Evolutionary conservation across 768 basidiomycete species (phyloP), one percentile per base, ranked within the genome.

Genomic region (Cystofilobasidium capitatum): DNA sequence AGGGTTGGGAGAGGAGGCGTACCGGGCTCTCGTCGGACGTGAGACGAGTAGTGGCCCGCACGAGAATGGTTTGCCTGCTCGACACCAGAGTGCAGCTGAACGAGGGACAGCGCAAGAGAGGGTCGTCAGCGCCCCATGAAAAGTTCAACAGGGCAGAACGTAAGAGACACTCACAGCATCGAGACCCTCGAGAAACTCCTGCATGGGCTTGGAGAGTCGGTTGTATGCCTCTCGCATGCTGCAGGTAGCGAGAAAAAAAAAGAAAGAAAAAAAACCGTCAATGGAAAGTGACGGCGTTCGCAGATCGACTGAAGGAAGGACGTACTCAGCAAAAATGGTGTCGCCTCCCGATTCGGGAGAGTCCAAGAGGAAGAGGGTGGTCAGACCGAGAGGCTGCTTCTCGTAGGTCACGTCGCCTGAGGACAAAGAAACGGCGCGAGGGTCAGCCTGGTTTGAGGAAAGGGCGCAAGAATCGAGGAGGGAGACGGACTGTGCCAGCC

Each of bases 181-280:
- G 40, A 89, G 79, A 29, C 85, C 83, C 72, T 89, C 88, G 62
- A 91, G 80, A 76, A 89, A 90, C 55, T 79, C 81, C 74, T 89
- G 87, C 76, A 89, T 80, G 13, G 83, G 83, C 1, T 83, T 81
- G 73, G 88, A 89, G 66, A 89, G 79, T 45, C 85, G 86, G 3
- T 88, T 88, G 78, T 89, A 90, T n/a, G 90, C 80, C 5, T 87
- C 86, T 73, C 89, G 88, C 45, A 87, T 88, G 86, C n/a, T n/a
- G n/a, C n/a, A n/a, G n/a, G n/a, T n/a, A n/a, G n/a, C n/a, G n/a
- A n/a, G n/a, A n/a, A n/a, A n/a, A n/a, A n/a, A n/a, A n/a, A n/a
- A n/a, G n/a, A n/a, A n/a, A n/a, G n/a, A n/a, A n/a, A n/a, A n/a
- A n/a, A n/a, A n/a, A n/a, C n/a, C n/a, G n/a, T n/a, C n/a, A n/a